A percentile compares a stretch with the other conserved stretches of the same genome.
Conservation (phyloP, 2,329 filamentous ascomycete genomes). For the Neoascochyta sp. region DNA sequence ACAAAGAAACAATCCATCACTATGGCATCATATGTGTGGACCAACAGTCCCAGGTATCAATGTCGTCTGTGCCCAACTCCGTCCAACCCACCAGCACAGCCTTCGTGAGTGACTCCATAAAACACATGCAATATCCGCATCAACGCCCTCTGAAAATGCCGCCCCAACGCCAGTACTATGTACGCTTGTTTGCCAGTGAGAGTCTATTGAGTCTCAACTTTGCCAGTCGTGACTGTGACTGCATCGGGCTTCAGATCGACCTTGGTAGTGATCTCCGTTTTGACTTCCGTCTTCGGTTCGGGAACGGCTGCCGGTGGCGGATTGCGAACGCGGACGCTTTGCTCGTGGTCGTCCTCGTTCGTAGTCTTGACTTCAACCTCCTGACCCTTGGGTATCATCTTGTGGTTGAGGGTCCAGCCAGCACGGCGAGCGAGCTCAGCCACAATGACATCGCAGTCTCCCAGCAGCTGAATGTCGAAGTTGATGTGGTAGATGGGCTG, state of each 20-base stretch:
- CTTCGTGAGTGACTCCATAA: too few species aligned
- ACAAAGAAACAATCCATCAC: too few species aligned
- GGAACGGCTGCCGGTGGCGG: conserved; percentile 15
- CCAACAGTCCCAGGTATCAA: too few species aligned
- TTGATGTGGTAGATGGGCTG: conserved; percentile 80
- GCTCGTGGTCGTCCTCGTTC: conserved; percentile 29
- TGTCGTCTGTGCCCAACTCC: too few species aligned
- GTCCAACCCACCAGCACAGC: too few species aligned
- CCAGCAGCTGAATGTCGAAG: conserved; percentile 95
- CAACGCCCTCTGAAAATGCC: conserved; percentile 2
- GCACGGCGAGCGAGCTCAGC: conserved; percentile 78
- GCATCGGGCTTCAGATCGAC: conserved; percentile 1
- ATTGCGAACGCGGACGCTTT: conserved; percentile 23
- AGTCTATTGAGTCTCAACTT: too few species aligned
- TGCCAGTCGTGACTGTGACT: background rate
- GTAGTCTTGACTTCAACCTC: conserved; percentile 52
- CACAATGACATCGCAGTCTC: conserved; percentile 88
- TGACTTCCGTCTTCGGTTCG: conserved; percentile 7
- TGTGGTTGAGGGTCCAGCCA: conserved; percentile 75
- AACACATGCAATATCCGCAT: too few species aligned
- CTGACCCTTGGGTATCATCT: conserved; percentile 73
- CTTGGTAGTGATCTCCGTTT: conserved; percentile 3
- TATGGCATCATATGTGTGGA: too few species aligned
- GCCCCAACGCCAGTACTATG: conserved; percentile 2
- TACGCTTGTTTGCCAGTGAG: too few species aligned